Evolutionary conservation across 352 stramenopile species (phyloP), one percentile per base, ranked within the genome.

Genomic region (Phytophthora tubulina): DNA sequence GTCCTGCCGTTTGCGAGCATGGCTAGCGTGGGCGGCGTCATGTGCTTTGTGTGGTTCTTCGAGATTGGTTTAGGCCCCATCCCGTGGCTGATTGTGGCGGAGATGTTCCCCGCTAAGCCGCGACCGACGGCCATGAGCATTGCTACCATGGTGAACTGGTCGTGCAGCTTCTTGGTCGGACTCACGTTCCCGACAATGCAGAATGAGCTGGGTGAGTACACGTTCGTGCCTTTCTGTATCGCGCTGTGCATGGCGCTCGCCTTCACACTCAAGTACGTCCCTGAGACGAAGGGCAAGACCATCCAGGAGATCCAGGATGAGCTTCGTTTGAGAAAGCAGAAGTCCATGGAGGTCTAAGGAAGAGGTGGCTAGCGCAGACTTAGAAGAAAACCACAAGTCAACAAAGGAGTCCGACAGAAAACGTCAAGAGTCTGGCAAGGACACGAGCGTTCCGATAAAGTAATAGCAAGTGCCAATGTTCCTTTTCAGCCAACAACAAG

Each of bases 21-120:
- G 70, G 71, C 67, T 44, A 84, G 77, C 30, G 77, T 93, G 62
- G 82, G 85, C 31, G 85, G 84, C 52, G 82, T 93, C 42, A 90
- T 93, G 81, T 86, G 82, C 57, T 93, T 91, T 39, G 84, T 93
- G 41, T 93, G 85, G 84, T 93, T 87, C 70, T 89, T 89, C 46
- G 81, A 89, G 59, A 89, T 89, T 53, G 82, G 82, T 11, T 59
- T 89, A 6, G 96, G 96, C 8, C 96, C 97, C 9, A 99, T 99
- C 63, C 96, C 96, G 45, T 99, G 95, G 96, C 76, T 99, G 30
- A 98, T 99, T 70, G 94, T 98, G 7, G 94, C 94, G n/a, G 96
- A 99, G 77, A 98, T 99, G 93, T 98, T 98, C 80, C 89, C 96
- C 52, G 84, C 91, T 13, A 98, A 98, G 75, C 97, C 97, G 53